Conservation (phyloP, 2,329 filamentous ascomycete genomes). For the Geosmithia flava region DNA sequence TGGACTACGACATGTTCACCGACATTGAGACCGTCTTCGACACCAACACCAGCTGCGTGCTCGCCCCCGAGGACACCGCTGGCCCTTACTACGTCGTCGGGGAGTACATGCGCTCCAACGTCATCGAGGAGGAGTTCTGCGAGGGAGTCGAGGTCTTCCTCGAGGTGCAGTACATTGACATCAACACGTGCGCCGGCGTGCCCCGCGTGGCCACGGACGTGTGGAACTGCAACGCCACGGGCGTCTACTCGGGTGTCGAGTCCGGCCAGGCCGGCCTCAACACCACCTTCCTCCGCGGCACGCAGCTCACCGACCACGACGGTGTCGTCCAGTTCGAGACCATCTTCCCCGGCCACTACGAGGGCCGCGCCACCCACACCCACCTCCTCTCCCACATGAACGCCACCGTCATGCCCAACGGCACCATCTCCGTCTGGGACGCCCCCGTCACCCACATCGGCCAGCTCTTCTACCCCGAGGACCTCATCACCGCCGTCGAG, state of each 20-base stretch:
- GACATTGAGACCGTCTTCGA: slow-evolving; percentile 19
- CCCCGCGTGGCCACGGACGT: slow-evolving; percentile 24
- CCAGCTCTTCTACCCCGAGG: slow-evolving; percentile 53
- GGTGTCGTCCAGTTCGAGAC: slow-evolving; percentile 30
- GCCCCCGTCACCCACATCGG: slow-evolving; percentile 43
- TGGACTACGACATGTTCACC: too few relatives aligned
- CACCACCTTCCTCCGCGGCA: slow-evolving; percentile 19
- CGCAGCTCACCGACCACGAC: slow-evolving; percentile 25
- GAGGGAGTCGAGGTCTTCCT: slow-evolving; percentile 24
- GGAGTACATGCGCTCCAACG: slow-evolving; percentile 20
- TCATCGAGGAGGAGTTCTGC: slow-evolving; percentile 21
- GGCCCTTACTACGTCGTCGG: slow-evolving; percentile 28
- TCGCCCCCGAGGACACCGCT: slow-evolving; percentile 36
- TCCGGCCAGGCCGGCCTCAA: slow-evolving; percentile 15
- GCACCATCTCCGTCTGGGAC: slow-evolving; percentile 16
- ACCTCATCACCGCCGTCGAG: slow-evolving; percentile 39
- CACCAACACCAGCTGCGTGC: slow-evolving; percentile 28
- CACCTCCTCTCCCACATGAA: slow-evolving; percentile 28
- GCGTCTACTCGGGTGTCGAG: slow-evolving; percentile 28
- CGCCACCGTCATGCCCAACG: slow-evolving; percentile 17
- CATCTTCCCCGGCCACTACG: slow-evolving; percentile 32
- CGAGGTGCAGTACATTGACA: slow-evolving; percentile 29
- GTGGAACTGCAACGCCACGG: slow-evolving; percentile 32
- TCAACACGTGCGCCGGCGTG: slow-evolving; percentile 25
- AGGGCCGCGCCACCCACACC: slow-evolving; percentile 31